These are phyloP conservation scores for Lepiota brunneoincarnata DNA, from an alignment of 768 basidiomycete species.

Conservation along the genomic window DNA sequence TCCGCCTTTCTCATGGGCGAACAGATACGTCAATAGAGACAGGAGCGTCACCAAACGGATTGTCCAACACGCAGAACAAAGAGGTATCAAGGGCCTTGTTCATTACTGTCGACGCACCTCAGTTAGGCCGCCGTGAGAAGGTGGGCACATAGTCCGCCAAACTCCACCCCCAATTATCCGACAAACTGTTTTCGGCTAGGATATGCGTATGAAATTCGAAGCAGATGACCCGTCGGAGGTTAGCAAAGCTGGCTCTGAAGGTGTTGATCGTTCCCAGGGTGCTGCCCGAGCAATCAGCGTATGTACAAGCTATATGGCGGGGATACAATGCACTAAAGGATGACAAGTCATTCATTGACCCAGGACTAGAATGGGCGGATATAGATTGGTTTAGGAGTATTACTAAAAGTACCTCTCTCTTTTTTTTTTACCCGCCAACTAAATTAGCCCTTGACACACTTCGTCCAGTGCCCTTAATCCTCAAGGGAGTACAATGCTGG, in stretches of 20 bases:
- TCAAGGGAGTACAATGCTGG: constrained; percentile 90
- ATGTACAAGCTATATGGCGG: constrained; percentile 9
- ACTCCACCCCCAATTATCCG: background rate
- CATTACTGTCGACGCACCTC: constrained; percentile 97
- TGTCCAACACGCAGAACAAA: constrained; percentile 85
- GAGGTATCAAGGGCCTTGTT: constrained; percentile 93
- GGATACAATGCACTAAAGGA: background rate
- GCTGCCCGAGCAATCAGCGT: constrained; percentile 93
- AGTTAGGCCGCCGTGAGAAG: constrained; percentile 91
- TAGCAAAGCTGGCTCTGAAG: constrained; percentile 45
- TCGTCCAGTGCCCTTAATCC: constrained; percentile 74
- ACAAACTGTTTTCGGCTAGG: constrained; percentile 31
- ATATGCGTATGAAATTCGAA: constrained; percentile 96
- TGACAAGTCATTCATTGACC: constrained; percentile 88
- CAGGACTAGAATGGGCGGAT: constrained; percentile 83
- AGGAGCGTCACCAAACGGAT: constrained; percentile 80
- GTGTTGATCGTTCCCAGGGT: constrained; percentile 82
- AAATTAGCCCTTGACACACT: background rate
- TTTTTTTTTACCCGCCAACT: constrained; percentile 17
- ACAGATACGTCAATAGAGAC: constrained; percentile 89
- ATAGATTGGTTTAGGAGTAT: constrained; percentile 79
- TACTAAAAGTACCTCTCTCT: constrained; percentile 59
- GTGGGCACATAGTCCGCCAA: constrained; percentile 19
- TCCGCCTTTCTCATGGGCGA: background rate
- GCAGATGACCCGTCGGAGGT: constrained; percentile 68